Conservation (phyloP, 2,329 filamentous ascomycete species). For the Pseudocercospora crystallina region DNA sequence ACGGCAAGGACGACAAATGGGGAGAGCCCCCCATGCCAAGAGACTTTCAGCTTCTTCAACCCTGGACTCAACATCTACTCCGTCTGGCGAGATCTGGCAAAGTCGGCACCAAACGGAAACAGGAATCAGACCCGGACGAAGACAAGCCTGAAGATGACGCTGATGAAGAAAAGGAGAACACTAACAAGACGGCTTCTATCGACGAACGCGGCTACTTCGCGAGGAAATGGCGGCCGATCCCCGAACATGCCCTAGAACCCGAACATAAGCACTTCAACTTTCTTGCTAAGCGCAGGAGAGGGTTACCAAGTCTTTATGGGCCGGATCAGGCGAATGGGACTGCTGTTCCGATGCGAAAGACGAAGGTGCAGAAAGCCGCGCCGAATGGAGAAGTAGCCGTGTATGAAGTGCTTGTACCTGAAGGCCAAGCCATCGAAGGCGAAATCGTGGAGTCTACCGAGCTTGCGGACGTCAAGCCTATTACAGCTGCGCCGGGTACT, state of each 20-base stretch:
- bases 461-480: conserved; percentile 44
- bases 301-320: conserved; percentile 55
- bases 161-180: conserved; percentile 42
- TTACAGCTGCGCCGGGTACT: conserved; percentile 58
- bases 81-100: conserved; percentile 74
- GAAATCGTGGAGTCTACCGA: conserved; percentile 67
- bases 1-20: conserved; percentile 61
- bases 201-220: conserved; percentile 52
- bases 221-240: conserved; percentile 59
- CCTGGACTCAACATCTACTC: conserved; percentile 79
- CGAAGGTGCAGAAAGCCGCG: conserved; percentile 73
- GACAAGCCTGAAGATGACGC: conserved; percentile 50
- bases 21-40: conserved; percentile 86
- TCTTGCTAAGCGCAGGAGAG: conserved; percentile 61
- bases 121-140: conserved; percentile 56
- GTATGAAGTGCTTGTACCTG: conserved; percentile 77
- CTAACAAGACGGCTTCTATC: conserved; percentile 33
- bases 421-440: conserved; percentile 77
- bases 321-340: conserved; percentile 29
- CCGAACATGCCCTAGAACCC: conserved; percentile 57
- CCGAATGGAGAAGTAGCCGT: conserved; percentile 76
- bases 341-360: conserved; percentile 63
- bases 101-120: conserved; percentile 60
- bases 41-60: conserved; percentile 73
- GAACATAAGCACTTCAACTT: conserved; percentile 56